These are phyloP conservation scores for Elaeis oleifera DNA, from an alignment of 202 grass and related monocot genomes.

Conservation along the genomic window DNA sequence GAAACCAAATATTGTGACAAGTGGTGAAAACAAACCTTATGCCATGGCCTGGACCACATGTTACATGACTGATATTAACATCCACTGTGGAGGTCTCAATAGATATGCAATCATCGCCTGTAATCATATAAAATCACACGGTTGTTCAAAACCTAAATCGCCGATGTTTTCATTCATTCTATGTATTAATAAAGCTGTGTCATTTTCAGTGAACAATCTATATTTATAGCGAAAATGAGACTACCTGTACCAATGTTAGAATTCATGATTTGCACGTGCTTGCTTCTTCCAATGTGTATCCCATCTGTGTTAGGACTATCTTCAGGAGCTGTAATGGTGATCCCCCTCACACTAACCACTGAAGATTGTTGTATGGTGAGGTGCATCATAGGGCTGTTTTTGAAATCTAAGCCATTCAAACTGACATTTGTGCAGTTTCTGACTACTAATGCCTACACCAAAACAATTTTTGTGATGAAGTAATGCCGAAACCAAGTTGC, in stretches of 20 bases:
- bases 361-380: neutral
- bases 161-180: no score
- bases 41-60: slow-evolving; percentile 15
- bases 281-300: neutral
- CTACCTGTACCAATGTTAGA: slow-evolving; percentile 1
- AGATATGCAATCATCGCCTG: slow-evolving; percentile 22
- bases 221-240: neutral
- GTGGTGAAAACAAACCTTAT: slow-evolving; percentile 6
- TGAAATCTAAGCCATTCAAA: neutral
- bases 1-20: no score
- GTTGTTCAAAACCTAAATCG: neutral
- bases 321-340: neutral
- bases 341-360: neutral
- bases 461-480: no score
- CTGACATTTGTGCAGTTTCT: neutral
- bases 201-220: no score
- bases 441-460: slow-evolving; percentile 1
- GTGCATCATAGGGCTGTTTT: slow-evolving; percentile 7
- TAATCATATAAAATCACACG: neutral
- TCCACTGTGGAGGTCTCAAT: neutral
- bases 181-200: no score
- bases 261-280: neutral
- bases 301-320: slow-evolving; percentile 11
- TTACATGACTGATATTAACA: slow-evolving; percentile 2
- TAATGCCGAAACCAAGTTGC: no score